Evolutionary conservation across 164 flowering plant species (phyloP), one percentile per base, ranked within the genome.

Genomic region (Stephania cephalantha): DNA sequence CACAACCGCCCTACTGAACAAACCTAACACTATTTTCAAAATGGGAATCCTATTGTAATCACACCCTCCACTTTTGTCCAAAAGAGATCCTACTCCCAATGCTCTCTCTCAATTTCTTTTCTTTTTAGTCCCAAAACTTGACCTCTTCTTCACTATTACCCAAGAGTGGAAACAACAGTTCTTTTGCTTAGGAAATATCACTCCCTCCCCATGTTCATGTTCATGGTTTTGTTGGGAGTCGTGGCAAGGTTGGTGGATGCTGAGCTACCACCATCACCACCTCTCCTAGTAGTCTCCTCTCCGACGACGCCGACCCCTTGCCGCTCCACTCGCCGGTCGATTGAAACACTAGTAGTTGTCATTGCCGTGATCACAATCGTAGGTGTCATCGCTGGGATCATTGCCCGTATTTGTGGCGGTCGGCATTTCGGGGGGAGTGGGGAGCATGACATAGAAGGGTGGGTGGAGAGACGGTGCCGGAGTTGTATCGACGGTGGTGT

Each of bases 381-480:
- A 1, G 90, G 82, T 3, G 92, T 90, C 5, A 58, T 88, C 1
- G 95, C 97, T 0, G 94, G 94, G 45, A 82, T 90, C 53, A 77
- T 90, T 6, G 97, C 94, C 4, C 81, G 94, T 42, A 74, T 90
- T 2, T 92, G 97, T 55, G 91, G 92, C 1, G 94, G 95, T 3
- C 78, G 88, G n/a, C 94, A 89, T 76, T 73, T 84, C 20, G 90
- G 88, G 8, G 86, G 86, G 55, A 78, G 42, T 63, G 92, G 90
- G 4, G 97, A 89, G 64, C 74, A 89, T 70, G 93, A 90, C 78
- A 82, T 88, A 10, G 97, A 90, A 85, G 94, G 97, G 31, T 92
- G 95, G 95, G 88, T 90, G 1, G 94, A 90, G 74, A 88, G 84
- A 70, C 84, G 78, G 77, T 90, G 97, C 71, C 81, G 87, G 53